Conservation (phyloP, 208 protist genomes). For the Leishmania amazonensis region DNA sequence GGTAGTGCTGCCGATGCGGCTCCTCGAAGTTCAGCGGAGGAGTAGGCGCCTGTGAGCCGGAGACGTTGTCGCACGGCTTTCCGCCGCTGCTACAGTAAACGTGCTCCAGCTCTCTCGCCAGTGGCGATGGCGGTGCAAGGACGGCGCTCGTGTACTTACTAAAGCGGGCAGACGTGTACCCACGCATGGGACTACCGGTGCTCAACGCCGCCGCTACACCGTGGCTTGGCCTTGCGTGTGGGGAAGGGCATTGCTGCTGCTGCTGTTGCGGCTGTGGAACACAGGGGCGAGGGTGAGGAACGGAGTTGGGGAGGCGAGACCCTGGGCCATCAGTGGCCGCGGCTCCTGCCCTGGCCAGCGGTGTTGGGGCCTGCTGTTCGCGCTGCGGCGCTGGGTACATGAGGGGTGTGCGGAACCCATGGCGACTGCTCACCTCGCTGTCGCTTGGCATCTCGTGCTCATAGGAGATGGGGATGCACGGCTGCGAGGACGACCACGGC, state of each 20-base stretch:
- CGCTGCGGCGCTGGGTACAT: constrained; percentile 5
- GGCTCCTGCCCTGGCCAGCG: neutral
- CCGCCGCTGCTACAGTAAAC: neutral
- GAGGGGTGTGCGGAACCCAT: neutral
- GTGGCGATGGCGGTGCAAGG: neutral
- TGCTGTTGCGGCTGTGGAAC: neutral
- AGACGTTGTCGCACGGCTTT: neutral
- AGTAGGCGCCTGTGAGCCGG: neutral
- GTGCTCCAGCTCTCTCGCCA: neutral
- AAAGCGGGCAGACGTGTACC: constrained; percentile 23
- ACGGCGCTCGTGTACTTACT: constrained; percentile 17
- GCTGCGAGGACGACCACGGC: constrained; percentile 15
- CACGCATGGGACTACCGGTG: constrained; percentile 10
- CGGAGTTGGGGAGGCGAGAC: neutral
- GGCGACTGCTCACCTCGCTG: neutral
- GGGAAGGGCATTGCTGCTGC: constrained; percentile 5
- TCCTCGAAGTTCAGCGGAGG: neutral
- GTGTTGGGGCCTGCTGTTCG: constrained; percentile 2
- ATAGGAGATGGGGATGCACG: constrained; percentile 13
- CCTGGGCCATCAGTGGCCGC: neutral
- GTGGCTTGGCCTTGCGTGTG: neutral
- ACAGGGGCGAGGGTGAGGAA: neutral
- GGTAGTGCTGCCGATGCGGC: neutral
- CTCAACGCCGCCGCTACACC: neutral
- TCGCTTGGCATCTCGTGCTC: neutral